Conservation (phyloP, 2,329 filamentous ascomycete genomes). For the Penicillium sp. region DNA sequence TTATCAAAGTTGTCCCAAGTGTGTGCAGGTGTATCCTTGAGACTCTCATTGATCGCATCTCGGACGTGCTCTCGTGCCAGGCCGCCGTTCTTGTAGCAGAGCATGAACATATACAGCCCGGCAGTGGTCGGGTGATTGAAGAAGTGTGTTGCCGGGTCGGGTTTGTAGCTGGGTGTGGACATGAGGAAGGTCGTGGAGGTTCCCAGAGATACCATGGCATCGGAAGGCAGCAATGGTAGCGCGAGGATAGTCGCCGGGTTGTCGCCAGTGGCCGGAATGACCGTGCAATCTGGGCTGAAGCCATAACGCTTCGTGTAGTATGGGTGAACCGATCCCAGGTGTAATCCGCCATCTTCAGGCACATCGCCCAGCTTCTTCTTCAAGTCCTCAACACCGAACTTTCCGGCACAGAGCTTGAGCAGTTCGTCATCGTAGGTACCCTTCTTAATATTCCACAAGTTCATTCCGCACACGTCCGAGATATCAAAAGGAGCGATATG, state of each 20-base stretch:
- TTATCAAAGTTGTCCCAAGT: slow-evolving; percentile 79
- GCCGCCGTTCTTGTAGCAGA: slow-evolving; percentile 98
- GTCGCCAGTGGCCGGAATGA: slow-evolving; percentile 88
- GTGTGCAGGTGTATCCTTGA: slow-evolving; percentile 44
- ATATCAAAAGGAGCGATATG: slow-evolving; percentile 84
- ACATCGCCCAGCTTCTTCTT: slow-evolving; percentile 75
- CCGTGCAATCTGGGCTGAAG: slow-evolving; percentile 67
- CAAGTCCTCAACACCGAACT: slow-evolving; percentile 59
- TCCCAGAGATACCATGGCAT: slow-evolving; percentile 90
- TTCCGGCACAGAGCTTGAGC: slow-evolving; percentile 67
- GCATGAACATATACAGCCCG: slow-evolving; percentile 98
- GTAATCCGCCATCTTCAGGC: slow-evolving; percentile 70
- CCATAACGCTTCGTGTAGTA: slow-evolving; percentile 79
- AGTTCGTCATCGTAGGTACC: slow-evolving; percentile 70
- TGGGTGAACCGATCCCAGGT: slow-evolving; percentile 66
- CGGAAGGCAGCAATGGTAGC: slow-evolving; percentile 76
- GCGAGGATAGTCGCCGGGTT: slow-evolving; percentile 94
- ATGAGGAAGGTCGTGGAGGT: slow-evolving; percentile 97
- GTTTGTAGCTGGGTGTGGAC: slow-evolving; percentile 86
- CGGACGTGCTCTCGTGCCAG: slow-evolving; percentile 86
- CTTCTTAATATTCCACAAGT: slow-evolving; percentile 82
- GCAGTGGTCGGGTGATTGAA: slow-evolving; percentile 93
- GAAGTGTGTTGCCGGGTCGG: slow-evolving; percentile 89
- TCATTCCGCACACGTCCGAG: slow-evolving; percentile 92
- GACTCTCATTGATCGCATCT: slow-evolving; percentile 62